A percentile compares a stretch with the other conserved stretches of the same genome.
phyloP scores from a whole-genome alignment of 805 yeast genomes.

The Phaffomyces opuntiae region DNA sequence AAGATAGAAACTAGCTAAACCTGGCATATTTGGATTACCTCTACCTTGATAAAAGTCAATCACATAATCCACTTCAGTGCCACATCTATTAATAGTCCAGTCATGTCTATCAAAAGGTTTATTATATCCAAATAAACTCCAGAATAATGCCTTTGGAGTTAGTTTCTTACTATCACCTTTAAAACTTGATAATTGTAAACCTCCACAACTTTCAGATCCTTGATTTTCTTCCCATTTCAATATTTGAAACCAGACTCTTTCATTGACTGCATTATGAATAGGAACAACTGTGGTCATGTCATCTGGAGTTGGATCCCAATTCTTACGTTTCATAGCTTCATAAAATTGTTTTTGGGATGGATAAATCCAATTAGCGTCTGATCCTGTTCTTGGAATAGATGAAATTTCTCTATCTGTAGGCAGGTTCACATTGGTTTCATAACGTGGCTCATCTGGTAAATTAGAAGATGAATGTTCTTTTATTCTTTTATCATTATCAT shows the following conservation, averaged over 20 bases:
- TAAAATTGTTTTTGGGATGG: slow-evolving; percentile 94
- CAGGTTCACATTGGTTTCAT: slow-evolving; percentile 34
- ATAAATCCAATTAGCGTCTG: slow-evolving; percentile 76
- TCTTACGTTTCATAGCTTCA: slow-evolving; percentile 88
- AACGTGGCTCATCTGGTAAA: slow-evolving; percentile 28
- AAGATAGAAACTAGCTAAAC: slow-evolving; percentile 57
- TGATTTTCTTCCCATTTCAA: slow-evolving; percentile 68
- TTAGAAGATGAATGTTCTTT: slow-evolving; percentile 40
- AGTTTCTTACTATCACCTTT: slow-evolving; percentile 81
- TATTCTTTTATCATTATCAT: too few relatives aligned
- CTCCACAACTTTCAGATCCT: slow-evolving; percentile 68
- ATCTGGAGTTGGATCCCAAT: slow-evolving; percentile 72
- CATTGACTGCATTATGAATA: slow-evolving; percentile 89
- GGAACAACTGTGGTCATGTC: slow-evolving; percentile 94
- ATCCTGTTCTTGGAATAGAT: slow-evolving; percentile 75
- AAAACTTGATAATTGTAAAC: slow-evolving; percentile 76
- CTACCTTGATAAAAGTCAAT: slow-evolving; percentile 78
- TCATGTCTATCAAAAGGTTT: slow-evolving; percentile 95
- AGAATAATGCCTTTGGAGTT: slow-evolving; percentile 82
- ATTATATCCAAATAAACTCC: slow-evolving; percentile 56
- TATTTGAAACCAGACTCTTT: slow-evolving; percentile 84
- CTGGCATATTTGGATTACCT: slow-evolving; percentile 37
- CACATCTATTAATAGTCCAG: slow-evolving; percentile 86
- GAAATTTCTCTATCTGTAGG: slow-evolving; percentile 74
- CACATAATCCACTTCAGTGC: slow-evolving; percentile 76